These are phyloP conservation scores for Gelatoporia subvermispora DNA, from an alignment of 768 basidiomycete species.

Conservation along the genomic window DNA sequence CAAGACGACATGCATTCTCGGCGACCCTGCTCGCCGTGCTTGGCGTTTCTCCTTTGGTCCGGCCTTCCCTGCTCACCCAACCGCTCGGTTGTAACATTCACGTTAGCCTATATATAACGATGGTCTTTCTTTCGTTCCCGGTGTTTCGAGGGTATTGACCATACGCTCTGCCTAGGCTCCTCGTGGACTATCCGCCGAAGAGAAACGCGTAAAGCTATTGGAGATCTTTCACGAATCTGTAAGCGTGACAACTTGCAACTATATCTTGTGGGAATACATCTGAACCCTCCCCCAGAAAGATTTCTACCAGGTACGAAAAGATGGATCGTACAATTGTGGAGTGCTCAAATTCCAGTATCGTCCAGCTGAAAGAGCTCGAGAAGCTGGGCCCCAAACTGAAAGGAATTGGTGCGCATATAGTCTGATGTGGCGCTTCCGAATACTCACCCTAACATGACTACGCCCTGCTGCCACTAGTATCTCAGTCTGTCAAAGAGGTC, in stretches of 20 bases:
- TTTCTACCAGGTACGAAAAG: slow-evolving; percentile 65
- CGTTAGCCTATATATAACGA: too few relatives aligned
- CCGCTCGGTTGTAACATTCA: too few relatives aligned
- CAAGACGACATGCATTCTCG: neutral
- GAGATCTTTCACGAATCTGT: slow-evolving; percentile 95
- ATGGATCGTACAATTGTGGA: too few relatives aligned
- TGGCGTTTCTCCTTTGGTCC: too few relatives aligned
- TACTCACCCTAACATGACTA: neutral
- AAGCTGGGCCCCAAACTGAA: slow-evolving; percentile 86
- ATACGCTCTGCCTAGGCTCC: slow-evolving; percentile 48
- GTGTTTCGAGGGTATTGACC: neutral
- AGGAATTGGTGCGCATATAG: slow-evolving; percentile 63
- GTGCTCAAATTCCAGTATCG: too few relatives aligned
- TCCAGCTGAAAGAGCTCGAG: slow-evolving; percentile 85
- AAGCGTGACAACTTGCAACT: slow-evolving; percentile 10
- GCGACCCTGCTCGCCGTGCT: too few relatives aligned
- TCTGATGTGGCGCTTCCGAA: neutral
- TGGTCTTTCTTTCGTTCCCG: too few relatives aligned
- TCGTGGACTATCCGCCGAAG: slow-evolving; percentile 82
- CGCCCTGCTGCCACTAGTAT: slow-evolving; percentile 43
- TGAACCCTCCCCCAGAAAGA: too few relatives aligned
- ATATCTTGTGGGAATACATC: too few relatives aligned
- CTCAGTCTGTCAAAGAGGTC: slow-evolving; percentile 90
- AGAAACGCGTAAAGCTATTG: slow-evolving; percentile 82
- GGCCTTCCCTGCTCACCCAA: too few relatives aligned